Percentiles rank a stretch among this genome's conserved stretches.
These are phyloP conservation scores for Blumeria graminis DNA, from an alignment of 2,329 filamentous ascomycete species.

Conservation along the genomic window DNA sequence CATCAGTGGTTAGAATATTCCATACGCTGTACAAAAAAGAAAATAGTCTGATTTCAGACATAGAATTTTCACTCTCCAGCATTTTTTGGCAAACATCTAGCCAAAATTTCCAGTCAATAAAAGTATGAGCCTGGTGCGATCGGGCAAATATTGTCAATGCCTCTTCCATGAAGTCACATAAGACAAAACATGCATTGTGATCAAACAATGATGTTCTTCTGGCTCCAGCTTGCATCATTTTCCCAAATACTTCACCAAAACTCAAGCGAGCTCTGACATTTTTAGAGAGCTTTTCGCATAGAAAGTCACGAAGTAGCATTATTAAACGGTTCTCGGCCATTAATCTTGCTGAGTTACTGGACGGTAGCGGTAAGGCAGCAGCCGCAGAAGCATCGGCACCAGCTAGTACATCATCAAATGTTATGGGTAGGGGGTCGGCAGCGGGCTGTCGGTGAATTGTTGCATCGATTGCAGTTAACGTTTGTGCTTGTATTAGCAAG, in stretches of 20 bases:
- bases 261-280: slow-evolving; percentile 27
- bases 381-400: slow-evolving; percentile 34
- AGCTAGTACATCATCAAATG: slow-evolving; percentile 39
- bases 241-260: slow-evolving; percentile 38
- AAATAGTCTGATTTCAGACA: slow-evolving; percentile 46
- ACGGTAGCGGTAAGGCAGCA: slow-evolving; percentile 29
- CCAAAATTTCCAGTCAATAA: slow-evolving; percentile 45
- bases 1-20: slow-evolving; percentile 30
- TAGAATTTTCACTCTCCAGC: slow-evolving; percentile 45
- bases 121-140: slow-evolving; percentile 26
- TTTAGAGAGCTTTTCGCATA: slow-evolving; percentile 33
- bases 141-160: slow-evolving; percentile 36
- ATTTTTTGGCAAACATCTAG: slow-evolving; percentile 40
- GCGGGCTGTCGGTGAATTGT: slow-evolving; percentile 37
- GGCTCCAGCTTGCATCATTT: slow-evolving; percentile 35
- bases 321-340: slow-evolving; percentile 51
- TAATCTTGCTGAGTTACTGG: slow-evolving; percentile 32
- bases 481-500: slow-evolving; percentile 42
- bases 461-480: slow-evolving; percentile 38
- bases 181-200: slow-evolving; percentile 46
- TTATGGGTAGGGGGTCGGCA: slow-evolving; percentile 26
- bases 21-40: slow-evolving; percentile 43
- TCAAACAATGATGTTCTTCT: slow-evolving; percentile 41
- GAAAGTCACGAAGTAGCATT: slow-evolving; percentile 43
- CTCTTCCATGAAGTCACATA: slow-evolving; percentile 51